These are phyloP conservation scores for Talaromyces rugulosus DNA, from an alignment of 2,329 filamentous ascomycete species.

Conservation along the genomic window DNA sequence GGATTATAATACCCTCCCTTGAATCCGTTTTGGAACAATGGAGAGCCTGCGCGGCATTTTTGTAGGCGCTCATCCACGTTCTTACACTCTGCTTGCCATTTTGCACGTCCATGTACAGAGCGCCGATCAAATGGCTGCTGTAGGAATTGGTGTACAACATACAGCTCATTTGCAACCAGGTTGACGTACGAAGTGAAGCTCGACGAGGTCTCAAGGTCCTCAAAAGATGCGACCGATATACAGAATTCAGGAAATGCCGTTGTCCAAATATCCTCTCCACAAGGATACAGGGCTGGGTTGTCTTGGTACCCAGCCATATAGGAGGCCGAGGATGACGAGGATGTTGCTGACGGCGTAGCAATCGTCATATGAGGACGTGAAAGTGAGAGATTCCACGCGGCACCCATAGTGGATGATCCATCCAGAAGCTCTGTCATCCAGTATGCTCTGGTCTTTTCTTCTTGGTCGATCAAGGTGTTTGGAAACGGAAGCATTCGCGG, in stretches of 20 bases:
- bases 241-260: not conserved
- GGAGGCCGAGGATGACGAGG: not conserved
- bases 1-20: not conserved
- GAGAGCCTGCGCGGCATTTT: not conserved
- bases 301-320: not conserved
- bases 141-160: constrained; percentile 3
- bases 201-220: not conserved
- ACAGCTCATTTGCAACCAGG: constrained; percentile 3
- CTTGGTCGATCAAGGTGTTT: constrained; percentile 27
- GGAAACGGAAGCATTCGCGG: constrained; percentile 23
- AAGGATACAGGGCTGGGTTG: not conserved
- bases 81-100: constrained; percentile 5
- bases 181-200: constrained; percentile 1
- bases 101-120: not conserved
- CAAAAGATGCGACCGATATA: not conserved
- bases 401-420: constrained; percentile 29
- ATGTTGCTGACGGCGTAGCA: constrained; percentile 1
- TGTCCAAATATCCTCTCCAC: constrained; percentile 9
- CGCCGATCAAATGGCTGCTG: constrained; percentile 5
- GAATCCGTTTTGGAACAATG: not conserved
- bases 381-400: constrained; percentile 21
- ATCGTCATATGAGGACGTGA: constrained; percentile 4
- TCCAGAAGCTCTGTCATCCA: constrained; percentile 37
- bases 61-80: constrained; percentile 1
- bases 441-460: constrained; percentile 33